Base-by-base conservation (phyloP, 2,329 filamentous ascomycete species). In the Calonectria hawksworthii region DNA sequence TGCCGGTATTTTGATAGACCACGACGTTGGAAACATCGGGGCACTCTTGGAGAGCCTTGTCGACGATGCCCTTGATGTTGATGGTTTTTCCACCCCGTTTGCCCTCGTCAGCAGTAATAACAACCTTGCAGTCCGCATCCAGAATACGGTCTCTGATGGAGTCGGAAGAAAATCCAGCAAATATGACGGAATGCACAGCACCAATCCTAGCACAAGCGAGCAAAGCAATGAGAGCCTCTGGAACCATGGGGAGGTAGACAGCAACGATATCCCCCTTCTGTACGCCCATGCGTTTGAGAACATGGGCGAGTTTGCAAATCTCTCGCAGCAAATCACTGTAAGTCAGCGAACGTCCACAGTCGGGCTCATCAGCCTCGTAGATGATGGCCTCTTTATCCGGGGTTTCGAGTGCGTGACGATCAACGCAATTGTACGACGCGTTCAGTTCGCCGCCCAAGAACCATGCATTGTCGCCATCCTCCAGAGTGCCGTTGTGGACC, bases 191-290 rank as follows among this genome's bases (percentile, higher is more conserved):
- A 90, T 98, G 96, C 10, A 98, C 90, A 36, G 96, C 96, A 74
- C 96, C 96, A 79, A 98, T 97, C 82, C 96, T 94, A 23, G 93
- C 88, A 84, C 95, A 96, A 68, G 96, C 96, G 41, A 98, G 89
- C 3, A 81, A 71, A 0, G 96, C 93, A 81, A 98, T 89, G 70
- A 98, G 81, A 1, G 96, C 96, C 86, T 98, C 96, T 36, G 96
- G 96, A 83, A 99, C 96, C 96, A 99, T 99, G 83, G 96, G 96
- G 79, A 99, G 88, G 88, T 99, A 99, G 76, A 99, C 93, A 70
- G 95, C 96, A 63, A 99, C 95, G 0, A 95, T 97, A 85, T 98
- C 96, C 54, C 96, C 96, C 89, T 98, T 98, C 88, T 93, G 92
- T 74, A 99, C 96, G 74, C 96, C 96, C 91, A 98, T 95, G 86